These are phyloP conservation scores for Gracilariopsis chorda DNA, from an alignment of 23 red algal genomes.

Conservation along the genomic window DNA sequence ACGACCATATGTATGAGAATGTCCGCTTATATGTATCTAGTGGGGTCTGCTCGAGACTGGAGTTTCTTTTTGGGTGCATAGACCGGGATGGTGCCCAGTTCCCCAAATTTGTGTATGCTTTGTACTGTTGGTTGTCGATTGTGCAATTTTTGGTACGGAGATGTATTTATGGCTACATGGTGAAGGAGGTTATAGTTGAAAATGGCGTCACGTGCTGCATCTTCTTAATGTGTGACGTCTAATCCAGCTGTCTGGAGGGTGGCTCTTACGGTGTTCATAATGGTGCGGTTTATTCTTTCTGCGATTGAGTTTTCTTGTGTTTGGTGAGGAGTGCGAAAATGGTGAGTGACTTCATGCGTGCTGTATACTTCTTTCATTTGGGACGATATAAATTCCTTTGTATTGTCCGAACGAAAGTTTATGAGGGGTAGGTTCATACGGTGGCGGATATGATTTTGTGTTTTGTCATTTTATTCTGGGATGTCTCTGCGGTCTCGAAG, in stretches of 20 bases:
- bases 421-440: not conserved
- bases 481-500: not conserved
- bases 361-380: no score
- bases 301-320: not conserved
- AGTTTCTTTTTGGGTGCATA: not conserved
- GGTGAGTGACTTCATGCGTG: no score
- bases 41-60: not conserved
- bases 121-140: not conserved
- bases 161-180: not conserved
- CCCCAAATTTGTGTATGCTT: not conserved
- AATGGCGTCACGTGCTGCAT: not conserved
- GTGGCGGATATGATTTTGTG: not conserved
- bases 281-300: slow-evolving; percentile 10
- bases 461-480: not conserved
- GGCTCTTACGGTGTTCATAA: not conserved
- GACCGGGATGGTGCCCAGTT: not conserved
- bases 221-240: not conserved
- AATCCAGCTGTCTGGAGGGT: not conserved
- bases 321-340: not conserved
- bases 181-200: not conserved
- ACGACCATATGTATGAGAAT: not conserved
- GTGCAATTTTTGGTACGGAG: not conserved
- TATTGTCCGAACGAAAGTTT: not conserved
- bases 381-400: not conserved
- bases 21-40: not conserved